Percentiles rank a stretch among this genome's conserved stretches.
Conservation (phyloP, 495 filamentous ascomycete species). For the Trichoderma gamsii region DNA sequence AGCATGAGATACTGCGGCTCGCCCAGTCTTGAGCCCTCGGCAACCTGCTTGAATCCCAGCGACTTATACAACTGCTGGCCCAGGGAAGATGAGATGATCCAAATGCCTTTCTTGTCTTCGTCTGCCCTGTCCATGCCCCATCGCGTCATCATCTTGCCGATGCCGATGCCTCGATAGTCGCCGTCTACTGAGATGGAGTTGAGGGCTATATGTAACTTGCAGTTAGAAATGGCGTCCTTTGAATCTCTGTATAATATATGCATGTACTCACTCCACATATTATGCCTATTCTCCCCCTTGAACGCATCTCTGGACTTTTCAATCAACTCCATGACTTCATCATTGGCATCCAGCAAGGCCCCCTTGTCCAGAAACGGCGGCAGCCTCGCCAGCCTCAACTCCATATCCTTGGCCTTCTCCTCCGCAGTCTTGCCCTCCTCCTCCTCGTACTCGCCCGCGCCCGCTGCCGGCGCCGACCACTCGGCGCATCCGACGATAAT, state of each 20-base stretch:
- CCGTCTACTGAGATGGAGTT: slow-evolving; percentile 10
- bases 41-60: background rate
- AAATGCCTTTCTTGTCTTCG: background rate
- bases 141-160: slow-evolving; percentile 7
- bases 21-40: background rate
- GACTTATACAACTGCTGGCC: slow-evolving; percentile 8
- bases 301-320: slow-evolving; percentile 3
- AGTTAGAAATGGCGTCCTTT: background rate
- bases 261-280: slow-evolving; percentile 2
- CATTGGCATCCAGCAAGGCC: slow-evolving; percentile 4
- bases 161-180: slow-evolving; percentile 9
- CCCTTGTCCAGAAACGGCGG: slow-evolving; percentile 2
- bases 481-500: slow-evolving; percentile 9
- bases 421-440: background rate
- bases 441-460: background rate
- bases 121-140: slow-evolving; percentile 1
- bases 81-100: background rate
- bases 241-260: background rate
- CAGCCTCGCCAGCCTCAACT: background rate
- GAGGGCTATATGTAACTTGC: background rate
- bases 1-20: slow-evolving; percentile 12
- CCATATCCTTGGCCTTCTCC: background rate
- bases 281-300: background rate
- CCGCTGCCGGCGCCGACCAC: background rate
- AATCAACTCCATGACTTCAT: slow-evolving; percentile 10